Base-by-base conservation (phyloP, 139 green algal genomes). In the Tetraselmis chui region DNA sequence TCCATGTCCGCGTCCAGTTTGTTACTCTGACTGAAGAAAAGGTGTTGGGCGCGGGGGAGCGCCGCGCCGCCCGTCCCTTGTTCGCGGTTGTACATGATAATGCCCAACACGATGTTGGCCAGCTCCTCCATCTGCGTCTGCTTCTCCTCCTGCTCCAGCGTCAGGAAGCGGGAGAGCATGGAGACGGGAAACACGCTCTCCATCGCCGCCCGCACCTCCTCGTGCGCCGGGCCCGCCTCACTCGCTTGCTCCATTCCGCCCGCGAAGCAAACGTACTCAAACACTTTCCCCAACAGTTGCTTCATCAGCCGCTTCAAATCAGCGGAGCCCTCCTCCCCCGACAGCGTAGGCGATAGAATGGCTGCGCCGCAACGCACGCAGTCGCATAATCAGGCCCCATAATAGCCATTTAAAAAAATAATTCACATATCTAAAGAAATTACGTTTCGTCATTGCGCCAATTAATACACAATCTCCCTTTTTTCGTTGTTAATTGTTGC, bases 161-260 rank as follows among this genome's bases (percentile, higher is more conserved):
- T 89, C 31, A 91, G 29, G 83, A 92, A 94, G 32, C 87, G 85
- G 0, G 84, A 84, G 2, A 93, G 32, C 1, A 79, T 31, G 22
- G 89, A 89, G 18, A 91, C 77, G 1, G 91, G 90, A 67, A 93
- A 92, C 28, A 92, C 91, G 24, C 80, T 88, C 81, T 93, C 89
- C 59, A 94, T 31, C 0, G 90, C 88, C 23, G 86, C 84, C 23
- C 83, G 85, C 2, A 90, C 84, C 83, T 89, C 76, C 27, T 32
- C 76, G 27, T 31, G 29, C 31, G 31, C 23, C 30, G 1, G 28
- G 30, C 78, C 2, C 28, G 31, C 67, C 31, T 28, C 80, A 0
- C 83, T 88, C 82, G 80, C 0, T 83, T 82, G 24, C 29, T 89
- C 84, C 82, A 91, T 82, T 67, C 83, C 59, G n/a, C 28, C 75